These are phyloP conservation scores for Lecanicillium sp. DNA, from an alignment of 2,329 filamentous ascomycete species.

Conservation along the genomic window DNA sequence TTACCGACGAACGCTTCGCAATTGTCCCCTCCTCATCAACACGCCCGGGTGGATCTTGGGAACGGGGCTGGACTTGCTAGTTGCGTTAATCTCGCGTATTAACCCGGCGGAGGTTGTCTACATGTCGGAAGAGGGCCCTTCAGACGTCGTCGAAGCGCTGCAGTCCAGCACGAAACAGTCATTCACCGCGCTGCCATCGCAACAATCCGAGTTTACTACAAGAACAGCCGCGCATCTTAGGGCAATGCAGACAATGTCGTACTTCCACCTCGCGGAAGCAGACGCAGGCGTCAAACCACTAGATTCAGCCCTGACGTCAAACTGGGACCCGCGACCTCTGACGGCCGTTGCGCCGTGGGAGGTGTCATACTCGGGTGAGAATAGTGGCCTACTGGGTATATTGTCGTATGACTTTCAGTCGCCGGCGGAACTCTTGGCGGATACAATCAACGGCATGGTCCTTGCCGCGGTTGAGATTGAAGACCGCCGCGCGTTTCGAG, in stretches of 20 bases:
- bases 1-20: slow-evolving; percentile 40
- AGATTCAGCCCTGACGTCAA: slow-evolving; percentile 11
- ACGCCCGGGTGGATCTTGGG: slow-evolving; percentile 68
- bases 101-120: slow-evolving; percentile 58
- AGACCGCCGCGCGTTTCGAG: slow-evolving; percentile 39
- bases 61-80: slow-evolving; percentile 58
- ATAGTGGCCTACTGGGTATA: slow-evolving; percentile 53
- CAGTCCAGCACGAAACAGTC: slow-evolving; percentile 32
- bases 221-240: slow-evolving; percentile 59
- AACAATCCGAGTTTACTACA: slow-evolving; percentile 44
- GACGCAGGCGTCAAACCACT: no score
- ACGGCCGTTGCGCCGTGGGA: slow-evolving; percentile 51
- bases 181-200: slow-evolving; percentile 51
- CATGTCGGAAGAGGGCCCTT: slow-evolving; percentile 57
- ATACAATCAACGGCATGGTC: slow-evolving; percentile 63
- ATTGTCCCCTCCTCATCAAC: slow-evolving; percentile 60
- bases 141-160: slow-evolving; percentile 48
- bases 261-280: slow-evolving; percentile 51
- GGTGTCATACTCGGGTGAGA: slow-evolving; percentile 47
- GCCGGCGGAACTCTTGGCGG: slow-evolving; percentile 48
- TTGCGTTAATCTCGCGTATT: slow-evolving; percentile 45
- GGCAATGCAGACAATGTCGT: slow-evolving; percentile 72
- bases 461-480: slow-evolving; percentile 60
- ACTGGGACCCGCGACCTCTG: slow-evolving; percentile 49
- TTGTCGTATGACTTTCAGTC: slow-evolving; percentile 61